phyloP scores from a whole-genome alignment of 2,329 filamentous ascomycete species.

The Pseudocercospora ulei region DNA sequence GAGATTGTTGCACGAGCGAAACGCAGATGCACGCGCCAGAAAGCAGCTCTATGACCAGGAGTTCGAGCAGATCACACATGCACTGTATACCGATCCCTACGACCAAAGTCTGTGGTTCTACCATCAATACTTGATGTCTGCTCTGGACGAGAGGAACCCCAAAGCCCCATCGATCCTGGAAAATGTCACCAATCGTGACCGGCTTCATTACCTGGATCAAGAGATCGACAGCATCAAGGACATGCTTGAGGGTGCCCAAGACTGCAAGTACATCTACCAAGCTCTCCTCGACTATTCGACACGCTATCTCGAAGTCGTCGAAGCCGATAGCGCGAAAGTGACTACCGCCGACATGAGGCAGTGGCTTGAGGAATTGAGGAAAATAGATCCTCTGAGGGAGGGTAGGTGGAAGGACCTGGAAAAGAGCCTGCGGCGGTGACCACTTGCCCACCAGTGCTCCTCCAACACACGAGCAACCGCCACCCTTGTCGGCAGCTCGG shows the following conservation, averaged over 20 bases:
- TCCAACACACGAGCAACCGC: not conserved
- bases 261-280: constrained; percentile 84
- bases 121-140: constrained; percentile 74
- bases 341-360: constrained; percentile 40
- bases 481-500: too few species aligned
- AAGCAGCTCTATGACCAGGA: constrained; percentile 66
- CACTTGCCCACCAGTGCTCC: not conserved
- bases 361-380: constrained; percentile 55
- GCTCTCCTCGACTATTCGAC: constrained; percentile 66
- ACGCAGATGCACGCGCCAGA: constrained; percentile 54
- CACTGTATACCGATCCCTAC: constrained; percentile 78
- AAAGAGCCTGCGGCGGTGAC: constrained; percentile 38
- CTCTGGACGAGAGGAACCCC: constrained; percentile 46
- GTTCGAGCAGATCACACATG: constrained; percentile 62
- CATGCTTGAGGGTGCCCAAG: constrained; percentile 52
- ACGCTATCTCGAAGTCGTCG: constrained; percentile 46
- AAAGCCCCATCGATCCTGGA: constrained; percentile 49
- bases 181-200: constrained; percentile 52
- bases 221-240: constrained; percentile 69
- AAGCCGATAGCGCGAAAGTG: constrained; percentile 35
- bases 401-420: constrained; percentile 68
- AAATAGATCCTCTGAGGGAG: constrained; percentile 62
- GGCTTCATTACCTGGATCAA: constrained; percentile 53
- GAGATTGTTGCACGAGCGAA: constrained; percentile 60
- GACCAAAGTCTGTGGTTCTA: constrained; percentile 98